These are phyloP conservation scores for Thalassiosira profunda DNA, from an alignment of 108 stramenopile genomes.

Conservation along the genomic window DNA sequence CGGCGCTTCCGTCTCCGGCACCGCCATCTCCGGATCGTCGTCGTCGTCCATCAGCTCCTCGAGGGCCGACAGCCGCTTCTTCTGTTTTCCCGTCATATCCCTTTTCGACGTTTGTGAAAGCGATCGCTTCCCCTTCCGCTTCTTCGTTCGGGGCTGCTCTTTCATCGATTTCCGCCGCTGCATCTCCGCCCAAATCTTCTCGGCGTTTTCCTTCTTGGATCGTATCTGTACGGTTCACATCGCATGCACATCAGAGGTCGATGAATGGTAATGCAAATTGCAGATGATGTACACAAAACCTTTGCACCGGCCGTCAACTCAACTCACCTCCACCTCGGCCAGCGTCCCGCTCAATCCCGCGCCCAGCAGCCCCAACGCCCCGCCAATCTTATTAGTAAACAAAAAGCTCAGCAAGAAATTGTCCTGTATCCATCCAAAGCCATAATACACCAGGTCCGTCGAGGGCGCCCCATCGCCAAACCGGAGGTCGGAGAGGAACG, in stretches of 20 bases:
- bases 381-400: constrained; percentile 81
- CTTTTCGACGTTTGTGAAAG: constrained; percentile 49
- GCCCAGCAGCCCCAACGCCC: constrained; percentile 54
- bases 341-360: constrained; percentile 67
- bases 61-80: constrained; percentile 69
- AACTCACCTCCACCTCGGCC: constrained; percentile 65
- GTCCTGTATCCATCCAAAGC: constrained; percentile 78
- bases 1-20: neutral
- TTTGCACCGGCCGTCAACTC: too few relatives aligned
- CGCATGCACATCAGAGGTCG: too few relatives aligned
- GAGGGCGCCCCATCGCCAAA: constrained; percentile 43
- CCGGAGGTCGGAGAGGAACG: constrained; percentile 71
- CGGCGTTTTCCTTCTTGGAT: constrained; percentile 70
- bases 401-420: constrained; percentile 59
- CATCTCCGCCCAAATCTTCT: constrained; percentile 84
- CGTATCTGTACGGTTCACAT: constrained; percentile 23
- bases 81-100: constrained; percentile 59
- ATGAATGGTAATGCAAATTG: too few relatives aligned
- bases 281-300: too few relatives aligned
- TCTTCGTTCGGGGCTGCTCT: neutral
- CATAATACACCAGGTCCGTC: constrained; percentile 48
- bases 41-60: constrained; percentile 69
- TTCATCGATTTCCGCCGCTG: constrained; percentile 55
- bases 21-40: constrained; percentile 1
- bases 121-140: constrained; percentile 18